These are phyloP conservation scores for Cucurbita maxima DNA, from an alignment of 306 rosid species.

Conservation along the genomic window DNA sequence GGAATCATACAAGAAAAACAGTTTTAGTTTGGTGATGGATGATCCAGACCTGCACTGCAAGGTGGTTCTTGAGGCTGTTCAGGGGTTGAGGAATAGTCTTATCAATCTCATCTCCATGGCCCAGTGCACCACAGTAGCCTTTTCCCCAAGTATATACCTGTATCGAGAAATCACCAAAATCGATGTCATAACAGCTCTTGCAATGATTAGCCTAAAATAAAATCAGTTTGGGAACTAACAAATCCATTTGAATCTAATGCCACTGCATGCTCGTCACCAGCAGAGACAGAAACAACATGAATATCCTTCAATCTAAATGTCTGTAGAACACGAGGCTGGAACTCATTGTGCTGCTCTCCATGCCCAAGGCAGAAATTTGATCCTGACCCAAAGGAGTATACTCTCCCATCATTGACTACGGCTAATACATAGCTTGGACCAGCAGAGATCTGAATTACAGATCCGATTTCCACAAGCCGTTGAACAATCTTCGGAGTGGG, in stretches of 20 bases:
- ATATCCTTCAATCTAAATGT: conserved; percentile 50
- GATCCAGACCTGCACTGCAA: conserved; percentile 70
- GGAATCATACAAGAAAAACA: too few relatives aligned
- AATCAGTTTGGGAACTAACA: conserved; percentile 35
- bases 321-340: conserved; percentile 65
- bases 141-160: conserved; percentile 90
- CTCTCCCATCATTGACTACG: conserved; percentile 44
- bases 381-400: conserved; percentile 86
- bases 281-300: conserved; percentile 70
- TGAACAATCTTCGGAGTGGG: conserved; percentile 56
- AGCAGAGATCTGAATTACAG: conserved; percentile 61
- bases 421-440: conserved; percentile 73
- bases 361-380: conserved; percentile 93
- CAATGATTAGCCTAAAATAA: not conserved
- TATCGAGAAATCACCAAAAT: conserved; percentile 12
- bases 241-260: conserved; percentile 86
- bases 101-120: conserved; percentile 87
- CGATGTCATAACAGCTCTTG: not conserved
- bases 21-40: not conserved
- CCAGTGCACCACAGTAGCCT: conserved; percentile 94
- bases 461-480: conserved; percentile 34
- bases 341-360: conserved; percentile 76
- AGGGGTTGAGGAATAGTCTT: conserved; percentile 69
- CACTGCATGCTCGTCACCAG: conserved; percentile 90
- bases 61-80: conserved; percentile 38